Conservation (phyloP, 768 basidiomycete species). For the Cystofilobasidium ferigula region DNA sequence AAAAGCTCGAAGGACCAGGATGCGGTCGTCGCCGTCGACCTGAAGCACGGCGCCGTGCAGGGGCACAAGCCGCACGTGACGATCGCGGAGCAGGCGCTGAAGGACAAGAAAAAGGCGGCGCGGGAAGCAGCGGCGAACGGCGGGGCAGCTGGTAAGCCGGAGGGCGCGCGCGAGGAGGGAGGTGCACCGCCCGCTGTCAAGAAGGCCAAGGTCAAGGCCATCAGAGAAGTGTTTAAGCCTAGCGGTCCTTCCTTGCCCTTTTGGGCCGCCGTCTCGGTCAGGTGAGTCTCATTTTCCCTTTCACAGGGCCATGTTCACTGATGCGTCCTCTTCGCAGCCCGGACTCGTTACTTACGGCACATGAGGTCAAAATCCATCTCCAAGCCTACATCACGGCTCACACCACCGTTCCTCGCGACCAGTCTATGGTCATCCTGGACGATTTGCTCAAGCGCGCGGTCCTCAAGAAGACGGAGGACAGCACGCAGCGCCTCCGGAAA, state of each 20-base stretch:
- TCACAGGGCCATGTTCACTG: neutral
- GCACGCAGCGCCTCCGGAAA: neutral
- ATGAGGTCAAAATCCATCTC: slow-evolving; percentile 51
- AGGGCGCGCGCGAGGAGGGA: slow-evolving; percentile 37
- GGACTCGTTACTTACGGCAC: slow-evolving; percentile 47
- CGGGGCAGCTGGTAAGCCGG: neutral
- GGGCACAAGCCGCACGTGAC: slow-evolving; percentile 39
- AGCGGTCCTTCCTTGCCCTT: slow-evolving; percentile 48
- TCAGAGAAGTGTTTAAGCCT: slow-evolving; percentile 69
- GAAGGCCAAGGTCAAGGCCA: slow-evolving; percentile 44
- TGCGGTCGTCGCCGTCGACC: slow-evolving; percentile 29
- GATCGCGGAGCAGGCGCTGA: slow-evolving; percentile 55
- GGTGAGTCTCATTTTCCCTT: slow-evolving; percentile 43
- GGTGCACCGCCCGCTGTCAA: slow-evolving; percentile 39
- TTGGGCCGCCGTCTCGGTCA: slow-evolving; percentile 54
- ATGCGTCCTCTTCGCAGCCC: slow-evolving; percentile 39
- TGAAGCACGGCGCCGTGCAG: slow-evolving; percentile 4
- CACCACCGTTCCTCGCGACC: slow-evolving; percentile 51
- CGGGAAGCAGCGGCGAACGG: slow-evolving; percentile 44
- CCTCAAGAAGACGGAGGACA: slow-evolving; percentile 37
- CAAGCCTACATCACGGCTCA: slow-evolving; percentile 54
- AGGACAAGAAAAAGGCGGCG: slow-evolving; percentile 51
- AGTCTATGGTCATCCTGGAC: slow-evolving; percentile 61
- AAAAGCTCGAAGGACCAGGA: slow-evolving; percentile 49
- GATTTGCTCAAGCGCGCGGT: slow-evolving; percentile 29